Conservation (phyloP, 164 flowering plant species). For the Dillenia suffruticosa region DNA sequence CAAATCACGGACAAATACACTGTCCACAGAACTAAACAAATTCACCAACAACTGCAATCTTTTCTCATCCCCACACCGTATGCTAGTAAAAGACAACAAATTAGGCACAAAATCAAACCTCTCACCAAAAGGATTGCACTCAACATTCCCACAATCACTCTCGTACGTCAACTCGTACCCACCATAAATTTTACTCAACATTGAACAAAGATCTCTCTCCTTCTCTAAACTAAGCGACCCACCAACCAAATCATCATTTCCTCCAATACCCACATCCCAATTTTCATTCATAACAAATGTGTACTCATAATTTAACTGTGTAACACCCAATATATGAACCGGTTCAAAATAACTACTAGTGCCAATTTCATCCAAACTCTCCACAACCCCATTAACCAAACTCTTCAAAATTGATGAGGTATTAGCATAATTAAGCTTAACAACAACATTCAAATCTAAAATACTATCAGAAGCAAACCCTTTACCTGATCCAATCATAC, state of each 20-base stretch:
- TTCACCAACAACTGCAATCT: constrained; percentile 23
- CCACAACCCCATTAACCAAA: constrained; percentile 44
- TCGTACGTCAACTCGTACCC: constrained; percentile 31
- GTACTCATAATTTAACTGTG: constrained; percentile 28
- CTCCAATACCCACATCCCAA: constrained; percentile 7
- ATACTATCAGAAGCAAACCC: constrained; percentile 23
- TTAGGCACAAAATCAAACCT: constrained; percentile 27
- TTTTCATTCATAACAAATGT: constrained; percentile 16
- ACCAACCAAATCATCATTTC: background rate
- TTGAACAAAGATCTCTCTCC: constrained; percentile 18
- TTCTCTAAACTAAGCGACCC: constrained; percentile 12
- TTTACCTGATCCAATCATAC: constrained; percentile 48
- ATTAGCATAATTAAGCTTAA: constrained; percentile 38
- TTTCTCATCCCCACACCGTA: constrained; percentile 26
- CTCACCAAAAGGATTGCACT: constrained; percentile 32
- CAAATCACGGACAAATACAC: constrained; percentile 13
- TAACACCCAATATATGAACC: constrained; percentile 27
- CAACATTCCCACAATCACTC: constrained; percentile 20
- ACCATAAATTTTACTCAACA: background rate
- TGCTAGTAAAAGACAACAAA: constrained; percentile 22
- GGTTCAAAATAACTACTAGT: constrained; percentile 27
- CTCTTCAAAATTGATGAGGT: constrained; percentile 25
- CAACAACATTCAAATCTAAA: constrained; percentile 27
- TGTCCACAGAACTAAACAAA: constrained; percentile 17
- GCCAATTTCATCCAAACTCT: constrained; percentile 24